Conservation (phyloP, 345 rosid species). For the Brassica nigra region DNA sequence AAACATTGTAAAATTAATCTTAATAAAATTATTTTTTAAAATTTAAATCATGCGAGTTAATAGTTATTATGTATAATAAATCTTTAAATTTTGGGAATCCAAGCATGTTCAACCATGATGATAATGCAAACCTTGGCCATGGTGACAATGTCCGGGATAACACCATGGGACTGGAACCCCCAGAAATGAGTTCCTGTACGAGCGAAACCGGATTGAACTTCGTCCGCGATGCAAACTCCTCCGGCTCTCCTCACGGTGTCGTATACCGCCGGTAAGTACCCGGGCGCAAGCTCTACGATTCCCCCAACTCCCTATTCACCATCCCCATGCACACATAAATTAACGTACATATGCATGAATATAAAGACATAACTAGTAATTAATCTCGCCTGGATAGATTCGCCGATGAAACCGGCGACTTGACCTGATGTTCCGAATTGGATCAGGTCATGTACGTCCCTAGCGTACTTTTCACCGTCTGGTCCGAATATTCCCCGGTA, state of each 20-base stretch:
- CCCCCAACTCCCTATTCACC: constrained; percentile 86
- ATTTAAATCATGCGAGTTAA: too few species aligned
- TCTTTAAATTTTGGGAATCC: background rate
- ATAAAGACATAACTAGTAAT: background rate
- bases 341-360: background rate
- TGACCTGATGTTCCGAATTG: constrained; percentile 82
- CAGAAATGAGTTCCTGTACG: constrained; percentile 82
- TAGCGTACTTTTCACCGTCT: constrained; percentile 80
- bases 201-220: constrained; percentile 80
- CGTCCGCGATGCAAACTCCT: constrained; percentile 89
- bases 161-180: constrained; percentile 87
- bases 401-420: constrained; percentile 79
- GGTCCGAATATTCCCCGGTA: constrained; percentile 89
- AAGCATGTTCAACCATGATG: background rate
- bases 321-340: background rate
- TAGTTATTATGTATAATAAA: too few species aligned
- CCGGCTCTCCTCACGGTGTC: constrained; percentile 67
- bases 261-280: constrained; percentile 77
- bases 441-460: constrained; percentile 73
- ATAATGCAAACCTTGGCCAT: constrained; percentile 75
- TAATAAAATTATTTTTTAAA: too few species aligned
- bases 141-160: constrained; percentile 91
- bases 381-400: constrained; percentile 73
- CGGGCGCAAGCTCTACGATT: constrained; percentile 82
- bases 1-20: background rate